Evolutionary conservation across 106 monocot genomes (phyloP).

Genomic region (Dioscorea alata): DNA sequence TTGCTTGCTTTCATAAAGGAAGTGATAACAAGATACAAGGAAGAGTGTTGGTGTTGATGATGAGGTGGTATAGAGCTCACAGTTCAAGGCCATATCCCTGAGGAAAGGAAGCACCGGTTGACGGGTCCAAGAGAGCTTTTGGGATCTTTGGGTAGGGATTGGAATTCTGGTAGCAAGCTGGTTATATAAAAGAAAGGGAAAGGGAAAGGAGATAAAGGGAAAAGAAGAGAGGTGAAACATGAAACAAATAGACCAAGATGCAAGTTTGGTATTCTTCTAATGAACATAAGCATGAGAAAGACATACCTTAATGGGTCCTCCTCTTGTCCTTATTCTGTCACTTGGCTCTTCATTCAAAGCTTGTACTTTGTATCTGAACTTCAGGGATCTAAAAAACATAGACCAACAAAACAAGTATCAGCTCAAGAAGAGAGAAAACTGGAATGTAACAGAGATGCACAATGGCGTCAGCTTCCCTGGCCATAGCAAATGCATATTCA

Average conservation of each 20-base stretch:
- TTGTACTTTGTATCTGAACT: no score
- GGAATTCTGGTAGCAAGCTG: constrained; percentile 12
- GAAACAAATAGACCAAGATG: constrained; percentile 25
- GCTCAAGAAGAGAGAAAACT: no score
- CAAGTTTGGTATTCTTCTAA: constrained; percentile 46
- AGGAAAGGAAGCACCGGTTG: constrained; percentile 24
- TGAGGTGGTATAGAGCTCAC: constrained; percentile 2
- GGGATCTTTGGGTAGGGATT: constrained; percentile 26
- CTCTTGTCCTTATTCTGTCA: no score
- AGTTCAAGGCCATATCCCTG: constrained; percentile 15
- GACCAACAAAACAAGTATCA: no score
- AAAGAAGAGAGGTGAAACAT: constrained; percentile 28
- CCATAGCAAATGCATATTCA: no score
- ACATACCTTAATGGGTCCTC: no score
- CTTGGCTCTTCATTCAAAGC: no score
- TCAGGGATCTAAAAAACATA: no score
- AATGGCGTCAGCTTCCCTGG: no score
- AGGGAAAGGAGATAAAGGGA: constrained; percentile 24
- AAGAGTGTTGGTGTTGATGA: constrained; percentile 19
- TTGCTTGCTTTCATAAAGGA: constrained; percentile 51
- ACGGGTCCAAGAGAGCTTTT: constrained; percentile 44
- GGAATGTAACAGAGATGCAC: no score
- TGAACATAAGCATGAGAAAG: no score
- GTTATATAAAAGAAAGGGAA: constrained; percentile 52
- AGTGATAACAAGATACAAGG: constrained; percentile 19